Base-by-base conservation (phyloP, 768 basidiomycete genomes). In the Tricholoma sp. region DNA sequence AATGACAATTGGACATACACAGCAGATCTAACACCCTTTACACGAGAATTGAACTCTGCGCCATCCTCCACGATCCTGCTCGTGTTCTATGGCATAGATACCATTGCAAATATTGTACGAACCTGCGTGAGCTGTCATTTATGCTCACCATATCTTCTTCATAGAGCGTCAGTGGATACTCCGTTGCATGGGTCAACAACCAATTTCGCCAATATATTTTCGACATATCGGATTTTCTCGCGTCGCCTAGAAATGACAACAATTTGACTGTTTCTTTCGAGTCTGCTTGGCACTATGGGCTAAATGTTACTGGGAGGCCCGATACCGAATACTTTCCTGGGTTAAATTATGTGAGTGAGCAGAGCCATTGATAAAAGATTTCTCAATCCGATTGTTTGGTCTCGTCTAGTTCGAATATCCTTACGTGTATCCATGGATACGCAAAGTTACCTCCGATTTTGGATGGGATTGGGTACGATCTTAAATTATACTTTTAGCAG, bases 1-100 rank as follows among this genome's bases (percentile, higher is more conserved):
- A 69, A 77, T 51, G 81, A 84, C 54, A 79, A 80, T 55, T 84
- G 83, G 82, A 82, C 80, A 0, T 83, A 82, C 59, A 82, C 79
- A 0, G 80, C 81, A 3, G 79, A 81, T 61, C 55, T 83, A 34
- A 63, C 75, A 1, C 79, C 82, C 6, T 73, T 81, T 55, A 61
- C 71, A 20, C 52, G 66, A 45, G 64, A 60, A 6, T 50, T 70
- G 18, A 52, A 63, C 15, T 44, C 65, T 1, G 52, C 37, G 20
- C 34, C 60, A 32, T 59, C 63, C 7, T 63, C 72, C 24, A 70
- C 65, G 53, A 73, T 75, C 0, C 62, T 84, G 8, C 68, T 83
- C 10, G 73, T 84, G 6, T 82, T 82, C 61, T 78, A 83, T 55
- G 82, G 82, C 6, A 71, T 85, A 29, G 81, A 84, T 61, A 83